Conservation (phyloP, 139 green algal genomes). For the Auxenochlorella protothecoides region DNA sequence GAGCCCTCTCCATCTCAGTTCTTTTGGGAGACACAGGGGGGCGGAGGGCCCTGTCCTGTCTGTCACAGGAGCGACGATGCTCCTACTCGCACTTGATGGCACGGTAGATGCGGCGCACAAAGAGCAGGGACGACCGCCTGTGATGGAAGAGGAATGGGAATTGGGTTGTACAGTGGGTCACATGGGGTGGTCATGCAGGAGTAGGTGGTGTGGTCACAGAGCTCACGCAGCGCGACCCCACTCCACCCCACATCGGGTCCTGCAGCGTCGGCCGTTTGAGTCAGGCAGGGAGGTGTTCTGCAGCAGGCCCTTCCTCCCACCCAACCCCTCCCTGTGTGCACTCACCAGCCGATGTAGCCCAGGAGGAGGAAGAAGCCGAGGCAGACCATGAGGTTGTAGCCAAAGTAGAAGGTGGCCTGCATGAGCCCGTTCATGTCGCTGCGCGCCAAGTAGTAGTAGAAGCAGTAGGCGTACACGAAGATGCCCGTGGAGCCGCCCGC, state of each 20-base stretch:
- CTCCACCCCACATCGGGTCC: too few relatives aligned
- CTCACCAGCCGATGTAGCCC: slow-evolving; percentile 78
- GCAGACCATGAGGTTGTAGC: slow-evolving; percentile 70
- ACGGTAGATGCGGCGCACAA: slow-evolving; percentile 69
- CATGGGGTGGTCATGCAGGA: too few relatives aligned
- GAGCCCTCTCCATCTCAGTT: too few relatives aligned
- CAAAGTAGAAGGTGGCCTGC: slow-evolving; percentile 76
- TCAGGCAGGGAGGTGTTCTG: not conserved
- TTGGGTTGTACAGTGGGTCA: too few relatives aligned
- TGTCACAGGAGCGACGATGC: not conserved
- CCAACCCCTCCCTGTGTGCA: too few relatives aligned
- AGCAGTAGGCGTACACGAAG: slow-evolving; percentile 94
- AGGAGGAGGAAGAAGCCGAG: slow-evolving; percentile 69
- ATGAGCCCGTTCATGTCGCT: slow-evolving; percentile 82
- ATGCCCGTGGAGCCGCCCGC: slow-evolving; percentile 93
- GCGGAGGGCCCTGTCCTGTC: not conserved
- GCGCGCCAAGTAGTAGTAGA: slow-evolving; percentile 92
- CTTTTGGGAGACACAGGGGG: too few relatives aligned
- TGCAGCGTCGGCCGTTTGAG: too few relatives aligned
- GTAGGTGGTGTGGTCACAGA: too few relatives aligned
- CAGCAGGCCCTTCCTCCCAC: too few relatives aligned
- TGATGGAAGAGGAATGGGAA: too few relatives aligned
- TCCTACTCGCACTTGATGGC: slow-evolving; percentile 56
- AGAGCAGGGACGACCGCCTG: slow-evolving; percentile 42
- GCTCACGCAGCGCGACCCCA: too few relatives aligned